These are phyloP conservation scores for Lecanoromycetidae sp. DNA, from an alignment of 2,329 filamentous ascomycete species.

Conservation along the genomic window DNA sequence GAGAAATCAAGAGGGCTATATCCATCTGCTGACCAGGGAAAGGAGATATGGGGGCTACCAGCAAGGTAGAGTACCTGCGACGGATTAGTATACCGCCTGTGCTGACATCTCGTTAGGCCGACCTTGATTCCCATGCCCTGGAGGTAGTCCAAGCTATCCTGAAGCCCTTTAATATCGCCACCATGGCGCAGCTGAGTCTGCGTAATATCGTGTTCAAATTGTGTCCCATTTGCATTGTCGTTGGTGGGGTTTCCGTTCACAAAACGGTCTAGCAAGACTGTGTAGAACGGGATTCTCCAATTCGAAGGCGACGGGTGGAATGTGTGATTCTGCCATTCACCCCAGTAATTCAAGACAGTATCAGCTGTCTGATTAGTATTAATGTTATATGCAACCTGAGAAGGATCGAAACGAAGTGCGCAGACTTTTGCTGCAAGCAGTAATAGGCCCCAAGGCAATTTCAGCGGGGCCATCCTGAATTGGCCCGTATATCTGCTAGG, in stretches of 20 bases:
- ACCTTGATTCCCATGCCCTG: conserved; percentile 53
- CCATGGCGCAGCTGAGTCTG: conserved; percentile 53
- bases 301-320: conserved; percentile 46
- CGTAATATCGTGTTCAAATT: conserved; percentile 48
- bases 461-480: no score
- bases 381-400: conserved; percentile 44
- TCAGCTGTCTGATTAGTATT: conserved; percentile 48
- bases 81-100: not conserved
- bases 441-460: no score
- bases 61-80: conserved; percentile 47
- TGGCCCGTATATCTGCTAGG: no score
- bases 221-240: conserved; percentile 49
- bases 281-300: conserved; percentile 56
- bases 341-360: conserved; percentile 46
- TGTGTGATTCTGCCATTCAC: conserved; percentile 41
- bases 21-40: conserved; percentile 51
- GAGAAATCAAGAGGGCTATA: conserved; percentile 51
- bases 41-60: conserved; percentile 52
- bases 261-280: conserved; percentile 51
- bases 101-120: not conserved
- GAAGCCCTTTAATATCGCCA: conserved; percentile 46
- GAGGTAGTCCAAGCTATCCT: conserved; percentile 51
- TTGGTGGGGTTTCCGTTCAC: conserved; percentile 54
- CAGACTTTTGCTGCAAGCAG: not conserved
- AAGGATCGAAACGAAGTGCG: conserved; percentile 35